Percentiles rank a stretch among this genome's conserved stretches.
These are phyloP conservation scores for Sporothrix phasma DNA, from an alignment of 2,329 filamentous ascomycete species.

Conservation along the genomic window DNA sequence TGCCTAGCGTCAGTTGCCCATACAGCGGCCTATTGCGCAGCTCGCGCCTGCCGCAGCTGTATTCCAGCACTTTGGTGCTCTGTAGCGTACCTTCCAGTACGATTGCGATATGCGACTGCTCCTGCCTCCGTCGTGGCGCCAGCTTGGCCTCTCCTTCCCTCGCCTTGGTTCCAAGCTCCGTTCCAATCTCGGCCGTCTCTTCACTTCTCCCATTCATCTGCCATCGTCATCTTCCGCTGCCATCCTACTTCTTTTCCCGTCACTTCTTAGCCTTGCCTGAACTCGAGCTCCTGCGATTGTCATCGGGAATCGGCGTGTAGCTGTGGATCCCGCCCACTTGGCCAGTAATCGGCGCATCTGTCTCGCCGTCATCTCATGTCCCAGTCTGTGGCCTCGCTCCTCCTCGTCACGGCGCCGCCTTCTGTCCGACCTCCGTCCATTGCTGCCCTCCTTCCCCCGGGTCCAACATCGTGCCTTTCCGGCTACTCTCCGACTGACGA, in stretches of 20 bases:
- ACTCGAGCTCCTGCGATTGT: background rate
- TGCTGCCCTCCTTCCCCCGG: background rate
- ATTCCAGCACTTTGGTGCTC: background rate
- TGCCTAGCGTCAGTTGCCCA: background rate
- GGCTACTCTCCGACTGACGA: background rate
- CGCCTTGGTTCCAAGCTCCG: background rate
- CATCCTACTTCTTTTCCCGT: background rate
- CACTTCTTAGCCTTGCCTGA: too few species aligned
- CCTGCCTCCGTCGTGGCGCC: background rate
- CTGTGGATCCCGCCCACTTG: conserved; percentile 11
- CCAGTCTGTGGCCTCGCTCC: background rate
- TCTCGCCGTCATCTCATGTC: conserved; percentile 8
- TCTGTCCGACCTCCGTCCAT: background rate
- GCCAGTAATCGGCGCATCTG: background rate
- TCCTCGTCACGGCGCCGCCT: background rate
- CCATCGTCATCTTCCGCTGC: background rate
- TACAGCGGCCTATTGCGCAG: too few species aligned
- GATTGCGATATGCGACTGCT: background rate
- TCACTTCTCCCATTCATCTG: background rate
- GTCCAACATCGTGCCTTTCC: background rate
- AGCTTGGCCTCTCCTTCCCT: background rate
- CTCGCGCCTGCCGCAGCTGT: conserved; percentile 5
- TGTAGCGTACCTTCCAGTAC: background rate
- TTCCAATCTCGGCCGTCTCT: background rate
- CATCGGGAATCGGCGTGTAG: background rate